Evolutionary conservation across 306 rosid species (phyloP).

Genomic region (Rosa lucieae): DNA sequence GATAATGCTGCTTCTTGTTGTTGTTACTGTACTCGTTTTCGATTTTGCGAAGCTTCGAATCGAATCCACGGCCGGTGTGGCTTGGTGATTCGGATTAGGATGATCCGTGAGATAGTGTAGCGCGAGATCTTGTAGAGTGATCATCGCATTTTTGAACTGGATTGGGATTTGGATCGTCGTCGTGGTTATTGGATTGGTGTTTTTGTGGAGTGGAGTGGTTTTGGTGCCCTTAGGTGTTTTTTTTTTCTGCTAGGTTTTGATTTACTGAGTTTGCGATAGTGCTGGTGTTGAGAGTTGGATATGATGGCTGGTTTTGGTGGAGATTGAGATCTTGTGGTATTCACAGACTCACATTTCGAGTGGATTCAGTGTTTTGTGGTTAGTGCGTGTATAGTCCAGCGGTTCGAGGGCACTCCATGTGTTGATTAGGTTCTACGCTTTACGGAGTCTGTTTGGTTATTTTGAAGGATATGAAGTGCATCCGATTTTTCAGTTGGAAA

Average conservation of each 20-base stretch:
- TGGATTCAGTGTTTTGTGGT: not conserved
- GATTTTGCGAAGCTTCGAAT: not conserved
- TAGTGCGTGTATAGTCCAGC: not conserved
- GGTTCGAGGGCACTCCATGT: not conserved
- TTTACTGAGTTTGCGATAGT: not conserved
- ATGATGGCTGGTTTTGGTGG: not conserved
- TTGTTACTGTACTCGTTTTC: constrained; percentile 10
- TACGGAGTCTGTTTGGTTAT: not conserved
- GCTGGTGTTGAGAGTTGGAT: not conserved
- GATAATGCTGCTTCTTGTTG: not conserved
- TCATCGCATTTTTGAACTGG: not conserved
- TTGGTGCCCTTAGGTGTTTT: constrained; percentile 21
- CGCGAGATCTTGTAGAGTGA: constrained; percentile 49
- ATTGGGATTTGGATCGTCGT: not conserved
- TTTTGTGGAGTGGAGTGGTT: not conserved
- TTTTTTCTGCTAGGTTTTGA: constrained; percentile 11
- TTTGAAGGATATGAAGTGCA: not conserved
- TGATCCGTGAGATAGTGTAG: constrained; percentile 27
- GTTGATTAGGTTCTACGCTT: not conserved
- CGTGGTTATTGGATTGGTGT: not conserved
- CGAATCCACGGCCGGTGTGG: not conserved
- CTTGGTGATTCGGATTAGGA: not conserved
- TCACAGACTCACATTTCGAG: not conserved
- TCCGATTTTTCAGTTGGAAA: not conserved
- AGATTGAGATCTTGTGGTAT: not conserved